phyloP scores from a whole-genome alignment of 225 moss, liverwort and hornwort species.

The Pleurozium schreberi region DNA sequence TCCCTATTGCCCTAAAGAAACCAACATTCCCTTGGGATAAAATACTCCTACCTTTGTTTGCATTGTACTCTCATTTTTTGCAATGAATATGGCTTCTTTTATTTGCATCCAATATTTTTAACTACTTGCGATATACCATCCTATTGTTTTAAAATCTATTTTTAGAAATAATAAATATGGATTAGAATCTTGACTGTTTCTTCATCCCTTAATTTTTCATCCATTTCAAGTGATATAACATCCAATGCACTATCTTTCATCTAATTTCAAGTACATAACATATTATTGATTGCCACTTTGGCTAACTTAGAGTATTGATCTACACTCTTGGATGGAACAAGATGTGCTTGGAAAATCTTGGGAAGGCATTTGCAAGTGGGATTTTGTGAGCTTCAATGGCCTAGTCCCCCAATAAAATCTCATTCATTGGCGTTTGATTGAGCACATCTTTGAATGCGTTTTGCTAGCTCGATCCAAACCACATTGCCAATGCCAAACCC shows the following conservation, averaged over 20 bases:
- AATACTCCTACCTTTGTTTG: neutral
- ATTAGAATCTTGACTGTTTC: neutral
- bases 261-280: neutral
- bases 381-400: neutral
- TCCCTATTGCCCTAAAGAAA: neutral
- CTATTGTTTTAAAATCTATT: rapidly evolving
- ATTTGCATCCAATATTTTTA: neutral
- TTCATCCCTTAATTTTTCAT: neutral
- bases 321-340: too few species aligned
- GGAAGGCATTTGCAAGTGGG: too few species aligned
- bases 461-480: too few species aligned
- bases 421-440: too few species aligned
- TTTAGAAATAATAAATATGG: rapidly evolving
- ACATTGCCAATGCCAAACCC: too few species aligned
- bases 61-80: neutral
- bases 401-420: too few species aligned
- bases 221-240: neutral
- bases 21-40: neutral
- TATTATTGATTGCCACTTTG: neutral
- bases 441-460: too few species aligned
- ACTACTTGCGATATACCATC: neutral
- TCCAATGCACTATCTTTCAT: neutral
- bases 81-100: neutral
- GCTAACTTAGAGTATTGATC: too few species aligned
- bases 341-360: too few species aligned